Base-by-base conservation (phyloP, 1,139 yeast genomes). In the Yamadazyma pseudoaaseri region DNA sequence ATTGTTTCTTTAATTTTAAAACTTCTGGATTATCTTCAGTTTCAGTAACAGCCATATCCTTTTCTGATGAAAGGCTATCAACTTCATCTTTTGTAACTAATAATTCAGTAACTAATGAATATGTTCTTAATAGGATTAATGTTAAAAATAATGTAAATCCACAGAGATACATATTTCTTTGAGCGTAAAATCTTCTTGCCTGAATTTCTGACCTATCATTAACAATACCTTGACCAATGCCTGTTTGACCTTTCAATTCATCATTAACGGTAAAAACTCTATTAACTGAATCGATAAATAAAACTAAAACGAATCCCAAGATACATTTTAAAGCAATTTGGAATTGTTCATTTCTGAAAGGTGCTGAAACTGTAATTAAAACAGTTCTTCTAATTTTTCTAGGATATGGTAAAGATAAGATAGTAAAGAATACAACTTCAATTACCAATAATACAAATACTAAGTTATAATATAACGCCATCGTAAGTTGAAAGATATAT, bases 61-160 rank as follows among this genome's bases (percentile, higher is more conserved):
- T 48, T 12, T 52, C 46, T 12, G 57, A 51, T 38, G 58, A 51
- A 31, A 58, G 53, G 41, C 70, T 76, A 52, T 82, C 83, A 55
- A 86, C 72, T 43, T 73, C 74, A 49, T 76, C 81, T 58, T 76
- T 76, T 29, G 79, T 68, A 27, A 60, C 58, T 43, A 87, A 64
- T 60, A 87, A 71, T 51, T 86, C 95, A 35, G 80, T 80, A 21
- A 87, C 96, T 54, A 90, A 70, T 4, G 79, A 69, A 56, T 85
- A 87, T n/a, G 96, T 89, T 63, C 97, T 77, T 51, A 83, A 81
- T 49, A 90, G 78, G 39, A 89, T 83, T 52, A 89, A 71, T 2
- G 96, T 86, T 54, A 92, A 70, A 59, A 94, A 94, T 58, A 94
- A 73, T 3, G 97, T 89, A 63, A 90, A 89, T 2, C 99, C 99